Evolutionary conservation across 1,284 basidiomycete species (phyloP).

Genomic region (Sanguinoderma infundibulare): DNA sequence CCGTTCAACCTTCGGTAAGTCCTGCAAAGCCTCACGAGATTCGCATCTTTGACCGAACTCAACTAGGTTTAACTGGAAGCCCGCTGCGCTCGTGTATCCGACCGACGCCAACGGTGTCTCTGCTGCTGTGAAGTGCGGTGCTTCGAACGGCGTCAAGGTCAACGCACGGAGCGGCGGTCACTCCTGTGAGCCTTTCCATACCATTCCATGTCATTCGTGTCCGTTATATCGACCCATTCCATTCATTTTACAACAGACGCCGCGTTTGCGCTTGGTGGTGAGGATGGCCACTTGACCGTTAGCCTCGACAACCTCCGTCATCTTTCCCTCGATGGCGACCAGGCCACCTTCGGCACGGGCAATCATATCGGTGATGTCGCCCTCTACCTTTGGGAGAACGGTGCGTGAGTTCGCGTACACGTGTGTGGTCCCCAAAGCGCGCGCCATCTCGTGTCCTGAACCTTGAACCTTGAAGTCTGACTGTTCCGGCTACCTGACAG

Average conservation of each 20-base stretch:
- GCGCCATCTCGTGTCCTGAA: not conserved
- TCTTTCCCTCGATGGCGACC: constrained; percentile 4
- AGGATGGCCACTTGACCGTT: constrained; percentile 16
- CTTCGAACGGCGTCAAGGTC: constrained; percentile 7
- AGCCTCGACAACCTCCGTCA: constrained; percentile 13
- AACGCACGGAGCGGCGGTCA: constrained; percentile 15
- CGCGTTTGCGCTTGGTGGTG: constrained; percentile 11
- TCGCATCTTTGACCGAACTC: not conserved
- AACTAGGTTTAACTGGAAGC: constrained; percentile 7
- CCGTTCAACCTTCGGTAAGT: constrained; percentile 15
- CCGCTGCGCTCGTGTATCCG: constrained; percentile 8
- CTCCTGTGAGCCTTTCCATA: constrained; percentile 3
- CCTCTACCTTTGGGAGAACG: constrained; percentile 16
- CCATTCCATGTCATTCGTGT: not conserved
- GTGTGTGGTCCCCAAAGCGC: not conserved
- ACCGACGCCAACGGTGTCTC: constrained; percentile 1
- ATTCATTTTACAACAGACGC: not conserved
- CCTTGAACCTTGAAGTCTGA: not conserved
- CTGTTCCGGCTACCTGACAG: not conserved
- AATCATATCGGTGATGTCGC: constrained; percentile 14
- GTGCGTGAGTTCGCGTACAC: not conserved
- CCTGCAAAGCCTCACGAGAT: no score
- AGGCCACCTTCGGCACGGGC: constrained; percentile 11
- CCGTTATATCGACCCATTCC: not conserved
- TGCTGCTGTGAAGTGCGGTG: constrained; percentile 10